A percentile compares a stretch with the other conserved stretches of the same genome.
These are phyloP conservation scores for Epichloe sp. DNA, from an alignment of 2,329 filamentous ascomycete species.

Conservation along the genomic window DNA sequence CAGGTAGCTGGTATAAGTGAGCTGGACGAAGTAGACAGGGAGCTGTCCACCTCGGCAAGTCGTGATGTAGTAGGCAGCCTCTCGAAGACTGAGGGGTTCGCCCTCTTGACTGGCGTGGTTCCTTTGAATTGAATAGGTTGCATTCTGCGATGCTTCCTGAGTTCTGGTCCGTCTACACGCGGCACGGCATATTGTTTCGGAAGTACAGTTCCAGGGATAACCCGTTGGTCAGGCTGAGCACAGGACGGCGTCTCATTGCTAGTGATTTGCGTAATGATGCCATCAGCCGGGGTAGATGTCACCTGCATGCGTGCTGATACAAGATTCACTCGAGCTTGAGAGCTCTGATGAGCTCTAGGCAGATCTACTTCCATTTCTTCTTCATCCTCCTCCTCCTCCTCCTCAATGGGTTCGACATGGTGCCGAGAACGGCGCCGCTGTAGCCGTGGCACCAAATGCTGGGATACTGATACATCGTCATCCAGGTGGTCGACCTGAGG, in stretches of 20 bases:
- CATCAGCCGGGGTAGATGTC: slow-evolving; percentile 6
- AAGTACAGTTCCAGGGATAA: slow-evolving; percentile 10
- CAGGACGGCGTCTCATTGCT: slow-evolving; percentile 19
- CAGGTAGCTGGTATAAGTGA: slow-evolving; percentile 17
- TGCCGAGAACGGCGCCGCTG: no score
- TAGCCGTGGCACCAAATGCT: neutral
- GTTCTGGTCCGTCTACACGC: neutral
- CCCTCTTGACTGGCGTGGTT: slow-evolving; percentile 4
- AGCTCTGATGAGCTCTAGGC: slow-evolving; percentile 15
- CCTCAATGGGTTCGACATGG: neutral
- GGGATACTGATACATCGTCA: neutral
- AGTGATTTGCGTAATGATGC: slow-evolving; percentile 2
- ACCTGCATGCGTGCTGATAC: slow-evolving; percentile 9
- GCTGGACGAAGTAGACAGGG: slow-evolving; percentile 15
- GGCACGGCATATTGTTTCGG: neutral
- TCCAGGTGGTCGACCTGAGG: slow-evolving; percentile 6
- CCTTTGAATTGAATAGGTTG: slow-evolving; percentile 14
- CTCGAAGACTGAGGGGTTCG: neutral
- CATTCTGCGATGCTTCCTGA: slow-evolving; percentile 10
- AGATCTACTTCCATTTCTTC: slow-evolving; percentile 24
- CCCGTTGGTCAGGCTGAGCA: slow-evolving; percentile 16
- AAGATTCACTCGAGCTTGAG: slow-evolving; percentile 14
- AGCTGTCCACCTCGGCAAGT: slow-evolving; percentile 11
- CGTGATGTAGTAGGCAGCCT: slow-evolving; percentile 12
- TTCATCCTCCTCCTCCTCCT: slow-evolving; percentile 8